Evolutionary conservation across 2,329 filamentous ascomycete species (phyloP), one percentile per base, ranked within the genome.

Genomic region (Aspergillaceae sp.): DNA sequence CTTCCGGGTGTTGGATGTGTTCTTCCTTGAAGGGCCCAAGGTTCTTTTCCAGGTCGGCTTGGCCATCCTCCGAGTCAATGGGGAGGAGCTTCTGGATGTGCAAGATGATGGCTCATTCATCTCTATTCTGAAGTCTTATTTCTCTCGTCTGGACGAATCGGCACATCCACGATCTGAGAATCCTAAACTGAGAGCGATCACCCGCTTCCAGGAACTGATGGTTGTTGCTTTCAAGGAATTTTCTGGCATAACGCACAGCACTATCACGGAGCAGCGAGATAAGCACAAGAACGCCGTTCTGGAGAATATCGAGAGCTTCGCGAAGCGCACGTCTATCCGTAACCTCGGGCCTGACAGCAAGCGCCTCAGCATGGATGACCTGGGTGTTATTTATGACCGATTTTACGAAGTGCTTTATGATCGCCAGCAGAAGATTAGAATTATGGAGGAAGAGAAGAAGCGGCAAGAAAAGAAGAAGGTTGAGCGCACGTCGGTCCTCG

Each of bases 171-270:
- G 86, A 60, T 96, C 89, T 0, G 90, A 96, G 63, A 98, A 97
- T 52, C 83, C 90, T 3, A 98, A 97, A 69, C 74, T 97, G 44
- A 80, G 91, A 44, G 88, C 90, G 0, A 92, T 98, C 45, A 98
- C 94, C 4, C 81, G 87, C 41, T 98, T 98, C 64, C 92, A 98
- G 60, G 92, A 97, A 66, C 79, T 98, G 47, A 97, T 98, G 90
- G 92, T 98, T 3, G 92, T 97, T 19, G 92, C 92, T 0, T 98
- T 98, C 71, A 97, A 96, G 57, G 92, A 98, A 62, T 98, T 98
- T 62, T 86, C 91, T 0, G 87, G 84, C 36, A 95, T 98, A 56
- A 98, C 92, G 0, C 91, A 98, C 62, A 84, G 82, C 61, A 95
- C 84, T 43, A 90, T 98, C 50, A 86, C 85, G 0, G 92, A 97